These are phyloP conservation scores for Lotus japonicus DNA, from an alignment of 306 rosid species.

Conservation along the genomic window DNA sequence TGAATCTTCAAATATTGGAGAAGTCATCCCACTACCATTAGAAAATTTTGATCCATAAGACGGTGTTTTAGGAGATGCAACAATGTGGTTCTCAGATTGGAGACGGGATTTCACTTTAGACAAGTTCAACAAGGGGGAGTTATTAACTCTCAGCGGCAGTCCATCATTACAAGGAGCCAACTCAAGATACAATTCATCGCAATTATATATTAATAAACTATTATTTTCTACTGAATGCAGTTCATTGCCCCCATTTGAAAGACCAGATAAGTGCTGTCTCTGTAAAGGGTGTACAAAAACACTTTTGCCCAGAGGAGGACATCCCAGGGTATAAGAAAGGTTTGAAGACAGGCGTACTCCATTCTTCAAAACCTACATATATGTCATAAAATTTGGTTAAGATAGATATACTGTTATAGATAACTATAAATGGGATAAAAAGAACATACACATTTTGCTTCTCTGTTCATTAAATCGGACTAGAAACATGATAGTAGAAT, in stretches of 20 bases:
- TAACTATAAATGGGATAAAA: background rate
- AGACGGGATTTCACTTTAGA: conserved; percentile 27
- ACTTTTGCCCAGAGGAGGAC: conserved; percentile 48
- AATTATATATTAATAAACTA: conserved; percentile 32
- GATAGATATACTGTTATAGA: background rate
- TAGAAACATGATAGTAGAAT: background rate
- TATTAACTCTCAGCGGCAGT: conserved; percentile 25
- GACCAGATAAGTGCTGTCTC: conserved; percentile 25
- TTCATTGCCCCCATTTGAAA: conserved; percentile 29
- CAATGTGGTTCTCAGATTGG: conserved; percentile 33
- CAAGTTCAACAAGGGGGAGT: conserved; percentile 16
- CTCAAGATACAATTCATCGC: conserved; percentile 67
- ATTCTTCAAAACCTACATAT: conserved; percentile 54
- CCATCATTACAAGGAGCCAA: conserved; percentile 35
- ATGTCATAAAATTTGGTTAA: conserved; percentile 1
- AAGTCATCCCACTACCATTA: conserved; percentile 28
- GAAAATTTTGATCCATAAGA: conserved; percentile 42
- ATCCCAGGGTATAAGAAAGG: conserved; percentile 67
- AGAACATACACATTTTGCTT: background rate
- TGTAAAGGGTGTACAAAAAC: conserved; percentile 46
- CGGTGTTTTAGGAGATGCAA: conserved; percentile 72
- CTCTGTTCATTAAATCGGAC: background rate
- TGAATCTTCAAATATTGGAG: conserved; percentile 41
- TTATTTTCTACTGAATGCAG: conserved; percentile 15
- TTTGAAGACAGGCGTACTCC: conserved; percentile 62